Evolutionary conservation across 78 protist species (phyloP), one percentile per base, ranked within the genome.

Genomic region (Acrasis kona): DNA sequence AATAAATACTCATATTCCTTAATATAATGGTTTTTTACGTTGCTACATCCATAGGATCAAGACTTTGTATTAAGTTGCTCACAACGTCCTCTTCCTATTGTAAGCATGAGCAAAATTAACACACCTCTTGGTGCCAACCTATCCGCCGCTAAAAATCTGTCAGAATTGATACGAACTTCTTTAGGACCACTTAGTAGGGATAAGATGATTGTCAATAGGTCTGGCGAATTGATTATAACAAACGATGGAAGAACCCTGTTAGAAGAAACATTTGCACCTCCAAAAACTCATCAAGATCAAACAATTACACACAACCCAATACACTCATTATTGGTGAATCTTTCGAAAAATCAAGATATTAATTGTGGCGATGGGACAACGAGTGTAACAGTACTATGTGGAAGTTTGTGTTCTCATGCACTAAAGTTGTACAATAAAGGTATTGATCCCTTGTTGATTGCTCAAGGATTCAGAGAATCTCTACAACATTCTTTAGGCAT

Each of bases 121-220:
- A n/a, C n/a, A n/a, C n/a, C n/a, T n/a, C n/a, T n/a, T n/a, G n/a
- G n/a, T n/a, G 2, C 67, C 32, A 77, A 77, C 64, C 42, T 77
- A 35, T 2, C 50, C 6, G 72, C 72, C 2, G 81, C 61, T 32
- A 65, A 77, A 65, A 50, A 50, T n/a, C 19, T 50, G 19, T n/a
- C 34, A n/a, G 61, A 50, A 50, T n/a, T 50, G 19, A 50, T 50
- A n/a, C 19, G 61, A 50, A 50, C 61, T 50, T 50, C 61, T n/a
- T 19, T 50, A n/a, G 61, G 61, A 50, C 61, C 61, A n/a, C 61
- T 50, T n/a, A 19, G 61, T n/a, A 50, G 61, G 19, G 61, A 50
- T 50, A 50, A 50, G 19, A n/a, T 50, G 19, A 50, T 50, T n/a
- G 61, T 50, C 19, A 50, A 50, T n/a, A 19, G 34, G 19, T n/a